A percentile compares a stretch with the other conserved stretches of the same genome.
phyloP scores from a whole-genome alignment of 805 yeast species.

The Metschnikowia orientalis region DNA sequence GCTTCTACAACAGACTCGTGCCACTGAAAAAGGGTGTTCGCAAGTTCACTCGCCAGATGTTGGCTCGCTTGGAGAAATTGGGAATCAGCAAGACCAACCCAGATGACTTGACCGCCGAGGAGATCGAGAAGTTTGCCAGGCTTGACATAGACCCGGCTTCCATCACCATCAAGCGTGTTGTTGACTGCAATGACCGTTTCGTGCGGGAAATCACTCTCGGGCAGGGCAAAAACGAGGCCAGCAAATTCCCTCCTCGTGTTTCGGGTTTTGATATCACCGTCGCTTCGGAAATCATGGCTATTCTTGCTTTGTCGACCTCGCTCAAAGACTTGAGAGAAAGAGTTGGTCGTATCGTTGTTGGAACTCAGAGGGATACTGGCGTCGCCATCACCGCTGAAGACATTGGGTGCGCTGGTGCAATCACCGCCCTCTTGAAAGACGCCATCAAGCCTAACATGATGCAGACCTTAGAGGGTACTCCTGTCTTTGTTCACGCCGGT shows the following conservation, averaged over 20 bases:
- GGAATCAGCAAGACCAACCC: conserved; percentile 84
- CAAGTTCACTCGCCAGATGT: conserved; percentile 73
- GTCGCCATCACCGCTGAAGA: conserved; percentile 91
- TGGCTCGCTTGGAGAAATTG: conserved; percentile 67
- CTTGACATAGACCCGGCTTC: conserved; percentile 86
- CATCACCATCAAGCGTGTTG: conserved; percentile 88
- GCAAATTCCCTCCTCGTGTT: conserved; percentile 72
- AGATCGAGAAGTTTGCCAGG: conserved; percentile 69
- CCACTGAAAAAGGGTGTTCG: conserved; percentile 81
- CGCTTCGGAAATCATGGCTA: conserved; percentile 95
- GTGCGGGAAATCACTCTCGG: conserved; percentile 87
- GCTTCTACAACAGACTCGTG: conserved; percentile 79
- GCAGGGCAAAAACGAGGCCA: conserved; percentile 79
- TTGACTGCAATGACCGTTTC: conserved; percentile 90
- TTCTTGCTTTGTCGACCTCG: conserved; percentile 76
- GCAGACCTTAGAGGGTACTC: conserved; percentile 98
- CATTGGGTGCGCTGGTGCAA: conserved; percentile 92
- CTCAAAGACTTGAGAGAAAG: conserved; percentile 82
- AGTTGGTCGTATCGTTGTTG: conserved; percentile 87
- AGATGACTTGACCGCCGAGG: conserved; percentile 72
- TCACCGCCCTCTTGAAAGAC: conserved; percentile 90
- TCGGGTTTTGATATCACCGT: conserved; percentile 96
- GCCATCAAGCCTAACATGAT: conserved; percentile 94
- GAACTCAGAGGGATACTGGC: conserved; percentile 62
- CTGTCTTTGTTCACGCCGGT: conserved; percentile 96